These are phyloP conservation scores for Magnusiomyces ingens DNA, from an alignment of 1,139 yeast species.

Conservation along the genomic window DNA sequence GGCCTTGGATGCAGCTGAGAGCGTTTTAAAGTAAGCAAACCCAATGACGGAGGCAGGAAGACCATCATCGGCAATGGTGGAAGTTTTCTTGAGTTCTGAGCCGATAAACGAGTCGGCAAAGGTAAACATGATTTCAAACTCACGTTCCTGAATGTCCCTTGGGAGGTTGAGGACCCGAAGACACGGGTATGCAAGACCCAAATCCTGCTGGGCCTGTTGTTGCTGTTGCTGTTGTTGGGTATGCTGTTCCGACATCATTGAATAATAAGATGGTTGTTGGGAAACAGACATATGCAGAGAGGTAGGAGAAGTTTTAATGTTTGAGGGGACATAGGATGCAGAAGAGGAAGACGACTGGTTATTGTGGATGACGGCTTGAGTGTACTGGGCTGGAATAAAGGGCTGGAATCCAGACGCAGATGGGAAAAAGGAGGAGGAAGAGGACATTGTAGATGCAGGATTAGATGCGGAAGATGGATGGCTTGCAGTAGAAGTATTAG, in stretches of 20 bases:
- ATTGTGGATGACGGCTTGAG: constrained; percentile 9
- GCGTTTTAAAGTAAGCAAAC: constrained; percentile 58
- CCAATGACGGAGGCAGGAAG: constrained; percentile 36
- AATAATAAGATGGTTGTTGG: constrained; percentile 1
- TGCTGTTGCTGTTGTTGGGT: neutral
- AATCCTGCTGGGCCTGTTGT: neutral
- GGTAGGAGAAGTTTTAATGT: neutral
- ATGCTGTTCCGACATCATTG: no score
- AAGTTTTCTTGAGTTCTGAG: constrained; percentile 47
- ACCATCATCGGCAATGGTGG: constrained; percentile 30
- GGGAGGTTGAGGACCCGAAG: constrained; percentile 59
- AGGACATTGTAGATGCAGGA: no score
- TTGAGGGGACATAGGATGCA: neutral
- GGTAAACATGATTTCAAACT: constrained; percentile 70
- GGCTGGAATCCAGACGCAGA: constrained; percentile 12
- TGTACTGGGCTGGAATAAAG: constrained; percentile 10
- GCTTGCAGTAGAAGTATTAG: no score
- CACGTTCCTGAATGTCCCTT: constrained; percentile 63
- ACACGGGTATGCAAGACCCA: constrained; percentile 7
- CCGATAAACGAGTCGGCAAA: constrained; percentile 66
- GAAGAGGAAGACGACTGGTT: constrained; percentile 4
- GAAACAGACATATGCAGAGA: neutral
- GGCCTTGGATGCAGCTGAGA: constrained; percentile 62
- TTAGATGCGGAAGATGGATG: no score
- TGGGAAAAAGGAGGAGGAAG: constrained; percentile 15